Evolutionary conservation across 1,284 basidiomycete genomes (phyloP), one percentile per base, ranked within the genome.

Genomic region (Pseudozyma pruni): DNA sequence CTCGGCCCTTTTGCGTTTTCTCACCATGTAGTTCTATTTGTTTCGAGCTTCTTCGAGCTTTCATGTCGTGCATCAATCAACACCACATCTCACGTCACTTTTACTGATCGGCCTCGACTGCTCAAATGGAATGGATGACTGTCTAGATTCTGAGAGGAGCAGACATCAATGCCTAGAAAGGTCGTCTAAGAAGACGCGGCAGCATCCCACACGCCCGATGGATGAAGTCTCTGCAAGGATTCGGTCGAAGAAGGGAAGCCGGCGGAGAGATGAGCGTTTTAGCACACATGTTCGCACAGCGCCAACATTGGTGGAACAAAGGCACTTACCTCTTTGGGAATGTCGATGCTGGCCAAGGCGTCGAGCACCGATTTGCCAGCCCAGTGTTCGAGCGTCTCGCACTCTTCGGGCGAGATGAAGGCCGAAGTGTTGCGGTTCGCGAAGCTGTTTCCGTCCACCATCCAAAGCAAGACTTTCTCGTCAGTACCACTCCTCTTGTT

Each of bases 401-500:
- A 90, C 58, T 88, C 84, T 34, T 87, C 85, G 7, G 91, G 91
- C 4, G 87, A 88, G 72, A 93, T 92, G 76, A 93, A 92, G 50
- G 87, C 90, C 62, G 85, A 86, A n/a, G 89, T 90, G 34, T 85
- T 86, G 39, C 91, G 87, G 44, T 89, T 87, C n/a, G 91, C 91
- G 75, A 91, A 93, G 19, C 59, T 61, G 59, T n/a, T n/a, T n/a
- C n/a, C n/a, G n/a, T n/a, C n/a, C 19, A 4, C 16, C 14, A n/a
- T 23, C 4, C 8, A 3, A 29, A n/a, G 25, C 40, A 37, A 29
- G n/a, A 2, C 4, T 19, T 3, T 16, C n/a, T 32, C 10, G 19
- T 43, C 41, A 43, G 41, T 42, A n/a, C 29, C 20, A n/a, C 19
- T n/a, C 29, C n/a, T 31, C 39, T 6, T 22, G 16, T 14, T n/a